Base-by-base conservation (phyloP, 1,139 yeast genomes). In the Yamadazyma spencermartinsiae region DNA sequence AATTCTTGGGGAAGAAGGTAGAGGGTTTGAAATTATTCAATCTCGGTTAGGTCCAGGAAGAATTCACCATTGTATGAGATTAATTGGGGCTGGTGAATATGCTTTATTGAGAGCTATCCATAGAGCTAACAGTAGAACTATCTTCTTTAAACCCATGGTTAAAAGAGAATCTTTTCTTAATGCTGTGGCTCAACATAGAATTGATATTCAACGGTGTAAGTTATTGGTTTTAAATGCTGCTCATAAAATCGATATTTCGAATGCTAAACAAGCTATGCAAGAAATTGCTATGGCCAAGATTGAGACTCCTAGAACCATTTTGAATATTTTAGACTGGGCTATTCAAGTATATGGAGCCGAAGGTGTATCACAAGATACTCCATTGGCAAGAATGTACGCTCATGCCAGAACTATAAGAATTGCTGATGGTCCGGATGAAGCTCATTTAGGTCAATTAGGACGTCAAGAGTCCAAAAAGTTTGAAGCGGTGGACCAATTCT, bases 371-470 rank as follows among this genome's bases (percentile, higher is more conserved):
- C 82, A 80, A 56, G 88, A 82, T 48, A 74, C 82, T 11, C 81
- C 78, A 39, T 65, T 82, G 52, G 80, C 86, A 1, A 60, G 72
- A 44, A 61, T 75, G 63, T 82, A 76, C 59, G 79, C 81, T 21
- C 61, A 62, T 44, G 68, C 76, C 43, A 69, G 88, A 57, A 79
- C 84, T 29, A 68, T 82, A 42, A 66, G 87, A 44, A 78, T 81
- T 43, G 87, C 88, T 13, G 89, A 82, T 55, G 87, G 88, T 7
- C 88, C 89, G 2, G 88, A 82, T 61, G 88, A 82, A 60, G 84
- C 84, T 6, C 87, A 82, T 56, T 63, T 79, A 57, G 65, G 67
- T 48, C 87, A 81, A 59, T 66, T 82, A 50, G 86, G 79, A 9
- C 64, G 78, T 40, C 57, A 62, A 32, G 75, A 72, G 43, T 60